A percentile compares a stretch with the other conserved stretches of the same genome.
These are phyloP conservation scores for Nemania diffusa DNA, from an alignment of 2,329 filamentous ascomycete genomes.

Conservation along the genomic window DNA sequence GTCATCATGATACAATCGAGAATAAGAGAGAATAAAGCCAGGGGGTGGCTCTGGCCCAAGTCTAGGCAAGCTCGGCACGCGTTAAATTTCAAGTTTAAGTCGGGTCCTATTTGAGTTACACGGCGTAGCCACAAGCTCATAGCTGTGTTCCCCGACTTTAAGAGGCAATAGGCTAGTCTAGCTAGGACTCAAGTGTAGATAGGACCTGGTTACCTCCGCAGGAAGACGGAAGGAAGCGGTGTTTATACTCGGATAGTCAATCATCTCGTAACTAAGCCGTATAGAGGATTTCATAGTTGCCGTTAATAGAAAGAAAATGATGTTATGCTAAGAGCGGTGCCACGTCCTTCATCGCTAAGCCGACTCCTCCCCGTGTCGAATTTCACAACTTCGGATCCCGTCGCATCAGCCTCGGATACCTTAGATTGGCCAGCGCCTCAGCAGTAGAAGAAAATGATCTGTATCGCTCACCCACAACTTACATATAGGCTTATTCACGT, in stretches of 20 bases:
- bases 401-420: neutral
- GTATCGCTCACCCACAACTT: too few relatives aligned
- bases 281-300: neutral
- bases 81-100: neutral
- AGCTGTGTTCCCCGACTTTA: neutral
- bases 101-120: neutral
- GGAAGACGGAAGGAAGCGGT: too few relatives aligned
- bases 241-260: too few relatives aligned
- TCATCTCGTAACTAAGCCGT: neutral
- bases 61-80: neutral
- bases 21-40: too few relatives aligned
- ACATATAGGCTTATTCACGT: too few relatives aligned
- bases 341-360: neutral
- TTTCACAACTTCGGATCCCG: neutral
- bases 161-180: neutral
- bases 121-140: neutral
- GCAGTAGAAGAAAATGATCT: too few relatives aligned
- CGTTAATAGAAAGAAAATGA: constrained; percentile 1
- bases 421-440: neutral
- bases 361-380: neutral
- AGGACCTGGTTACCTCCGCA: neutral
- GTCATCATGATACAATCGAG: neutral
- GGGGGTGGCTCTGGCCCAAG: too few relatives aligned
- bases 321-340: neutral
- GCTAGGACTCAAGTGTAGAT: neutral